A percentile compares a stretch with the other conserved stretches of the same genome.
phyloP scores from a whole-genome alignment of 768 basidiomycete species.

The Tulasnella sp. region DNA sequence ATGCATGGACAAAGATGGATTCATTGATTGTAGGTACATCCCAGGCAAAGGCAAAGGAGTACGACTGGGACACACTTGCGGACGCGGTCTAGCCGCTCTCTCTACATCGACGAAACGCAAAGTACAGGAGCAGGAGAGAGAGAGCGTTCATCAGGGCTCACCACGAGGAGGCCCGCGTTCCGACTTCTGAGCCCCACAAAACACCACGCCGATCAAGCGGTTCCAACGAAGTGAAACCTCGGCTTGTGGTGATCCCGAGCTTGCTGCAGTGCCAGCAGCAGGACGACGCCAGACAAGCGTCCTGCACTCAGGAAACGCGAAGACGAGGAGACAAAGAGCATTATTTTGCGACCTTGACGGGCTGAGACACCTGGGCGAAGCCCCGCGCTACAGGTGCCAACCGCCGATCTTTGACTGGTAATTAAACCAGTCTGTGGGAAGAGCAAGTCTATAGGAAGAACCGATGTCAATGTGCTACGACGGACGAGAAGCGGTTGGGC shows the following conservation, averaged over 20 bases:
- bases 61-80: neutral
- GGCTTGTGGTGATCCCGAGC: conserved; percentile 5
- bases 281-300: neutral
- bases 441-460: too few relatives aligned
- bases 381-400: too few relatives aligned
- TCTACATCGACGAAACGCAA: neutral
- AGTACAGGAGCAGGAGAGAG: neutral
- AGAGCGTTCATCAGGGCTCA: neutral
- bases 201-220: neutral
- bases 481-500: too few relatives aligned
- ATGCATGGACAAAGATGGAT: too few relatives aligned
- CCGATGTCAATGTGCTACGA: too few relatives aligned
- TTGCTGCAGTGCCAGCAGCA: conserved; percentile 8
- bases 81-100: conserved; percentile 6
- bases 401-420: too few relatives aligned
- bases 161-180: conserved; percentile 14
- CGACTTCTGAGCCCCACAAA: conserved; percentile 6
- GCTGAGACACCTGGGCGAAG: neutral
- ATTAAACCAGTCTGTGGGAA: too few relatives aligned
- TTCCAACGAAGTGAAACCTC: neutral
- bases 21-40: too few relatives aligned
- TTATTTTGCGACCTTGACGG: neutral
- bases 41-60: neutral
- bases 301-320: neutral
- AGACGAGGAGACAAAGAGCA: too few relatives aligned